These are phyloP conservation scores for Phyllostachys edulis DNA, from an alignment of 176 grass and related monocot genomes.

Conservation along the genomic window DNA sequence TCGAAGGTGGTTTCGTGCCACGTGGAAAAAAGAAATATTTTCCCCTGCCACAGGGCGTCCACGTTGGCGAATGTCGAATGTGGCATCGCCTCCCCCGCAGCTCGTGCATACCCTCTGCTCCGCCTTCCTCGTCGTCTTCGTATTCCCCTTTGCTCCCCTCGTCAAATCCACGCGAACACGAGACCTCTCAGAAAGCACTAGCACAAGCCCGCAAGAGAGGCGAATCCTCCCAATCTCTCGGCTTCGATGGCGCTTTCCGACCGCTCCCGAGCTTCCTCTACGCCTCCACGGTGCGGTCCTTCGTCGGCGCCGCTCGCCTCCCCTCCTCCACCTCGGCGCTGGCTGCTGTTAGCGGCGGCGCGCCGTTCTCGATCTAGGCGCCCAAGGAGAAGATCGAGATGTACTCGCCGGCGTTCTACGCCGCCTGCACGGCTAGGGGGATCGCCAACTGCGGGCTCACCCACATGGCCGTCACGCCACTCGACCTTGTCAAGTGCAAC, in stretches of 20 bases:
- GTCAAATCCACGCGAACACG: conserved; percentile 23
- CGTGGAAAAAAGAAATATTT: no score
- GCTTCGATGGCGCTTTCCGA: conserved; percentile 72
- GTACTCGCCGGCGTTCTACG: conserved; percentile 86
- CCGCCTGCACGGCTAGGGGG: conserved; percentile 81
- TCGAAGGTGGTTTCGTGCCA: no score
- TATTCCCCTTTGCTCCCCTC: conserved; percentile 31
- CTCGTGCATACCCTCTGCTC: no score
- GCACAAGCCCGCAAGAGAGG: conserved; percentile 11
- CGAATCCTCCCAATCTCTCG: conserved; percentile 42
- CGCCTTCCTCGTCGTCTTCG: not conserved
- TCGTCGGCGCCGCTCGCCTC: conserved; percentile 39
- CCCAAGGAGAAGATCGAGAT: conserved; percentile 79
- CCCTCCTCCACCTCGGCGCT: not conserved
- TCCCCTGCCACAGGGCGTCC: no score
- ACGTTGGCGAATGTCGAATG: no score
- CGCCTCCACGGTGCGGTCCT: conserved; percentile 45
- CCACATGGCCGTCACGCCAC: conserved; percentile 93
- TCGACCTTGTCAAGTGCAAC: conserved; percentile 97
- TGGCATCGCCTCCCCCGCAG: no score
- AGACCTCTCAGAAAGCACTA: conserved; percentile 25
- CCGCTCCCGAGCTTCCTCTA: conserved; percentile 84
- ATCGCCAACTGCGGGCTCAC: conserved; percentile 96
- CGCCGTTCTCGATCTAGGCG: conserved; percentile 61
- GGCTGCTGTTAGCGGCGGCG: not conserved